Percentiles rank a stretch among this genome's conserved stretches.
Conservation (phyloP, 805 yeast genomes). For the Pichia nakasei region DNA sequence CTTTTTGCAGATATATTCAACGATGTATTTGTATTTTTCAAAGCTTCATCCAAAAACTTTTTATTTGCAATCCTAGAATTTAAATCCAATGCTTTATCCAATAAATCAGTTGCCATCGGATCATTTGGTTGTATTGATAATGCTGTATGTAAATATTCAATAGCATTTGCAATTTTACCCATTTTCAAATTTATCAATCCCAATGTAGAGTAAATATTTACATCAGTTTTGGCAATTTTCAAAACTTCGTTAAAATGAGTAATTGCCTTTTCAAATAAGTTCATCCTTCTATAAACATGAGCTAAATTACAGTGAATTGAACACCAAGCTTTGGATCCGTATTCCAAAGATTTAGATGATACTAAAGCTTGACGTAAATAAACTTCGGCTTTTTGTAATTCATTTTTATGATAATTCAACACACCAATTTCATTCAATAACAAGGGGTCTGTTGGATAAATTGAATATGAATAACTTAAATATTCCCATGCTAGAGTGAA, state of each 20-base stretch:
- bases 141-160: slow-evolving; percentile 72
- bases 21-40: not conserved
- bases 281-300: slow-evolving; percentile 70
- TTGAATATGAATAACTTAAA: slow-evolving; percentile 59
- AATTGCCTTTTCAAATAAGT: slow-evolving; percentile 56
- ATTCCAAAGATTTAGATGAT: slow-evolving; percentile 58
- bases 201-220: slow-evolving; percentile 69
- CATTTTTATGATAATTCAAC: slow-evolving; percentile 68
- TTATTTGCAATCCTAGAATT: slow-evolving; percentile 30
- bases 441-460: slow-evolving; percentile 81
- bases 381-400: slow-evolving; percentile 58
- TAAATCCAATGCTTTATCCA: slow-evolving; percentile 68
- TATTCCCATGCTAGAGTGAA: slow-evolving; percentile 80
- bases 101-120: slow-evolving; percentile 73
- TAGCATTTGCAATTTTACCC: slow-evolving; percentile 56
- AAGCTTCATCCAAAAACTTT: slow-evolving; percentile 5
- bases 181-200: slow-evolving; percentile 73
- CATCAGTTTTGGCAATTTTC: slow-evolving; percentile 57
- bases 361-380: slow-evolving; percentile 63
- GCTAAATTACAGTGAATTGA: slow-evolving; percentile 84
- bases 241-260: slow-evolving; percentile 70
- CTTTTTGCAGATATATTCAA: not conserved
- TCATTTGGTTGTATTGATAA: slow-evolving; percentile 72
- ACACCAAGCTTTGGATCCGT: slow-evolving; percentile 76
- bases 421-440: slow-evolving; percentile 90